Base-by-base conservation (phyloP, 805 yeast species). In the Candida orba region DNA sequence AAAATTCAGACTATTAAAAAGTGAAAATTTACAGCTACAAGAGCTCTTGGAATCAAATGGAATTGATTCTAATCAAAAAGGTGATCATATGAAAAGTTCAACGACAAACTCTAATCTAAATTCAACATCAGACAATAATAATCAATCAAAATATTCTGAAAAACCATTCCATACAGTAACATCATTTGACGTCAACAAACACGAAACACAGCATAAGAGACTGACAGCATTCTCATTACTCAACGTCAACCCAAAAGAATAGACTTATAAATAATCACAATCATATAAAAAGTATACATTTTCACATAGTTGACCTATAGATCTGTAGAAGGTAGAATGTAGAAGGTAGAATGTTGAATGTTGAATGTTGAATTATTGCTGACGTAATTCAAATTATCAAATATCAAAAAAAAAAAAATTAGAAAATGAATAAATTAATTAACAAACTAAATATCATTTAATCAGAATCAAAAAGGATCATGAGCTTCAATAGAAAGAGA, bases 11-110 rank as follows among this genome's bases (percentile, higher is more conserved):
- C 43, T 48, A 0, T 46, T 66, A 46, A 58, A 52, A 43, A 44
- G 52, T 10, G 66, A 66, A 43, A 65, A 62, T 27, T 56, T 54
- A 12, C 52, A 56, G 20, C 44, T 63, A 52, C 67, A 49, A 59
- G 66, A 37, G 64, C 71, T 58, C 57, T 22, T 48, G 10, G 17
- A 31, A 15, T 31, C 34, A 31, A 31, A n/a, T 15, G 34, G 29
- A 10, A 27, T 27, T 10, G 29, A 27, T 27, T 2, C 3, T 9
- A 3, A 22, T 58, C 40, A 25, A 18, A 20, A 20, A 20, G 5
- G 5, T 20, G 22, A 20, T 20, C 22, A 20, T 20, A 20, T 20
- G 22, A 20, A 20, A 20, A 20, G 22, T 20, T 20, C 22, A 20
- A 10, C n/a, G 15, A n/a, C 18, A 31, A 15, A n/a, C 5, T 31